Percentiles rank a stretch among this genome's conserved stretches.
Conservation (phyloP, 768 basidiomycete species). For the Boletus patriciae region DNA sequence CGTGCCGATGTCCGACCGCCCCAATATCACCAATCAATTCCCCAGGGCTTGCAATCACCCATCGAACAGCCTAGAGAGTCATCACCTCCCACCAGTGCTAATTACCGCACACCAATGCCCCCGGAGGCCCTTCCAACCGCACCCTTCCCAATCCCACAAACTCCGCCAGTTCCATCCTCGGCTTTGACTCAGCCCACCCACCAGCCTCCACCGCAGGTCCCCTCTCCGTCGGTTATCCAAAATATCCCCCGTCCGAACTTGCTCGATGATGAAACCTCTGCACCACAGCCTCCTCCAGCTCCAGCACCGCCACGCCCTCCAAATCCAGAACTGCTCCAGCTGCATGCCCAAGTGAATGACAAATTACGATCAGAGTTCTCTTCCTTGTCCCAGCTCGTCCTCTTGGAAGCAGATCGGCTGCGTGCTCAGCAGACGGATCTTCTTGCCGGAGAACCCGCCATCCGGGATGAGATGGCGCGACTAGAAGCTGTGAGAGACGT, state of each 20-base stretch:
- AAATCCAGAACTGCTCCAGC: constrained; percentile 82
- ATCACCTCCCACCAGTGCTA: constrained; percentile 24
- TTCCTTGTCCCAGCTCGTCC: constrained; percentile 63
- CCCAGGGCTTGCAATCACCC: constrained; percentile 19
- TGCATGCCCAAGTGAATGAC: constrained; percentile 75
- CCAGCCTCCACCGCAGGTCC: not conserved
- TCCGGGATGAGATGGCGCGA: constrained; percentile 94
- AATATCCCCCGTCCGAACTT: constrained; percentile 47
- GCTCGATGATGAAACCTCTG: constrained; percentile 58
- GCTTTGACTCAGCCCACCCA: constrained; percentile 28
- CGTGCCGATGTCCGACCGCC: constrained; percentile 24
- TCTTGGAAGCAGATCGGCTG: constrained; percentile 69
- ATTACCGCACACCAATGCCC: constrained; percentile 30
- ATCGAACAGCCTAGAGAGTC: constrained; percentile 21
- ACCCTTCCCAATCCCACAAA: constrained; percentile 29
- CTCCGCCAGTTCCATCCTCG: constrained; percentile 24
- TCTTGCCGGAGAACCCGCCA: constrained; percentile 86
- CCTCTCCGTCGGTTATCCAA: constrained; percentile 14
- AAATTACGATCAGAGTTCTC: constrained; percentile 72
- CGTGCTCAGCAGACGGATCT: constrained; percentile 83
- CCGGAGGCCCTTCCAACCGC: constrained; percentile 29
- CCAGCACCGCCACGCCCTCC: constrained; percentile 77
- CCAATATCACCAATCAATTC: constrained; percentile 28
- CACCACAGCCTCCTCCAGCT: constrained; percentile 28
- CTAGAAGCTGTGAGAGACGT: constrained; percentile 92